Evolutionary conservation across 2,329 filamentous ascomycete genomes (phyloP), one percentile per base, ranked within the genome.

Genomic region (Stylonectria norvegica): DNA sequence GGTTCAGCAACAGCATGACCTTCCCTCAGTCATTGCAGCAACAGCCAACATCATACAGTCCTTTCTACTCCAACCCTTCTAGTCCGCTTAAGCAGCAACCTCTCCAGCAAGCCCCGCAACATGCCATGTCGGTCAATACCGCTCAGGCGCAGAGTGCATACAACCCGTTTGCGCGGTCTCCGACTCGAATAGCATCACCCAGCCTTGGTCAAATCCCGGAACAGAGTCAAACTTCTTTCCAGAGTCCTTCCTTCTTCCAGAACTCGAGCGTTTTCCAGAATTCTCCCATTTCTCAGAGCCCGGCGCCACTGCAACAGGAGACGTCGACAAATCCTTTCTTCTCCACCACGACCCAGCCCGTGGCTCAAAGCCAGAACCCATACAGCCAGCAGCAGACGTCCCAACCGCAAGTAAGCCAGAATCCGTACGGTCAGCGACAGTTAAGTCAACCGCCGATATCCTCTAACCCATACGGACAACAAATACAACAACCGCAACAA

Each of bases 181-280:
- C 72, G 4, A 73, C 69, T 3, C 59, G 68, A 45, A 71, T 76
- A 34, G 73, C 73, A 30, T 74, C 72, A 8, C 72, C 72, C 10
- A 59, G 63, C 5, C 63, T 77, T 3, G 68, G 67, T 2, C 75
- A 76, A 50, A 78, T 78, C 27, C 72, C 72, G 0, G 75, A 78
- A 49, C 72, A 76, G 53, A 58, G 64, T 10, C 72, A 76, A 48
- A 63, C 67, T 17, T 69, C 64, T 15, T 73, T 70, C 44, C 58
- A 64, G 27, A 60, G 53, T 38, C 45, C 56, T 4, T 53, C 57
- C 19, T 52, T 56, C n/a, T 50, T 57, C 25, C 60, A 62, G 29
- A 47, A 50, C 15, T 53, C 58, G 4, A 53, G 56, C 18, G 52
- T 56, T n/a, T 52, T 59, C 28, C 60, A 62, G 30, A 48, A 49